phyloP scores from a whole-genome alignment of 169 alveolate genomes.

The Eimeria brunetti region DNA sequence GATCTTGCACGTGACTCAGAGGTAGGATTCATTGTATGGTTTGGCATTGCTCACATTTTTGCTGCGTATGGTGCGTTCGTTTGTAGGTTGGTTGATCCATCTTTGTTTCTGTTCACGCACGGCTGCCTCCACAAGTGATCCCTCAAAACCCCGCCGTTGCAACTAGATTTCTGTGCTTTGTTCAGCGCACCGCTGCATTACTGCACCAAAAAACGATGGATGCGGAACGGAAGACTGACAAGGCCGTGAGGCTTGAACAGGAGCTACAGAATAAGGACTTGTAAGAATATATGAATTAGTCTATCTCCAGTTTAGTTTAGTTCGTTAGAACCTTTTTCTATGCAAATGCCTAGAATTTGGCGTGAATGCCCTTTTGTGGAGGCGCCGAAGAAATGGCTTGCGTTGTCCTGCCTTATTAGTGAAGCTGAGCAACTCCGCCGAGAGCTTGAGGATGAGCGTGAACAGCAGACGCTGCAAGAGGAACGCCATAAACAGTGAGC shows the following conservation, averaged over 20 bases:
- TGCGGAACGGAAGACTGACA: slow-evolving; percentile 67
- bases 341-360: not conserved
- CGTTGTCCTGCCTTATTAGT: slow-evolving; percentile 1
- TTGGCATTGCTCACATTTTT: not conserved
- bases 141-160: not conserved
- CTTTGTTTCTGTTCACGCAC: not conserved
- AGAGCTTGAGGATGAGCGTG: slow-evolving; percentile 72
- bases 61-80: not conserved
- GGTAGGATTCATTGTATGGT: not conserved
- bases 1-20: slow-evolving; percentile 69
- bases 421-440: slow-evolving; percentile 71
- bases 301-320: not conserved
- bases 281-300: not conserved
- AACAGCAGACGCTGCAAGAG: slow-evolving; percentile 65
- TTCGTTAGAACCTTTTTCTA: not conserved
- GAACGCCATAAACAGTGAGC: slow-evolving; percentile 59
- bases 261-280: slow-evolving; percentile 68
- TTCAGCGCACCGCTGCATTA: slow-evolving; percentile 44
- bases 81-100: not conserved
- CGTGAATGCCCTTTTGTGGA: not conserved
- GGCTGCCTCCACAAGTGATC: not conserved
- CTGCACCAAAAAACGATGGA: slow-evolving; percentile 73
- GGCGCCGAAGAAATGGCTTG: not conserved
- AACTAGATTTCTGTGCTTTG: not conserved
- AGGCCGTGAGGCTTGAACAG: slow-evolving; percentile 66